Percentiles rank a stretch among this genome's conserved stretches.
phyloP scores from a whole-genome alignment of 139 green algal species.

The Limnomonas spitsbergensis region DNA sequence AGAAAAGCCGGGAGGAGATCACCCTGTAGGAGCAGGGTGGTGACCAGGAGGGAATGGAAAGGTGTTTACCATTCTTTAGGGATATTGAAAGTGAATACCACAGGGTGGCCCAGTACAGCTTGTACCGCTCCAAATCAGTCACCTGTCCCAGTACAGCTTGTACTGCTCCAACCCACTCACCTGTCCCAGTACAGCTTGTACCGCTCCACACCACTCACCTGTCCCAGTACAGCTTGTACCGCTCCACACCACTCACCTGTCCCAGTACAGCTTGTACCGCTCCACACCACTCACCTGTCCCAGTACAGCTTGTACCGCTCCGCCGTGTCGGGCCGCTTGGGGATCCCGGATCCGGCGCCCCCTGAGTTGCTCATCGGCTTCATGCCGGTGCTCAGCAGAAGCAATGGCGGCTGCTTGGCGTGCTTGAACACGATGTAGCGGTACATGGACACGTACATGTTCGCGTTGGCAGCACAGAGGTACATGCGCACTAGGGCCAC shows the following conservation, averaged over 20 bases:
- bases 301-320: conserved; percentile 15
- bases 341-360: background rate
- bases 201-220: no score
- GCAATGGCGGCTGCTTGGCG: background rate
- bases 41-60: no score
- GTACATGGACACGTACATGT: conserved; percentile 29
- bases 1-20: no score
- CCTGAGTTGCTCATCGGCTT: background rate
- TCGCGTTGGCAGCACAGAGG: conserved; percentile 25
- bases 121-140: no score
- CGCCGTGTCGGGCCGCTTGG: conserved; percentile 14
- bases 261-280: conserved; percentile 12
- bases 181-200: no score
- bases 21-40: no score
- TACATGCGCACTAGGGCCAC: conserved; percentile 35
- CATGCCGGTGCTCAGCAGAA: background rate
- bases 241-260: no score
- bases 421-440: conserved; percentile 39
- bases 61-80: no score
- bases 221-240: no score
- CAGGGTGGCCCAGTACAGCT: no score
- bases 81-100: conserved; percentile 42
- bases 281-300: background rate
- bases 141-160: no score
- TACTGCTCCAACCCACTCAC: no score